These are phyloP conservation scores for Triangularia verruculosa DNA, from an alignment of 2,329 filamentous ascomycete genomes.

Conservation along the genomic window DNA sequence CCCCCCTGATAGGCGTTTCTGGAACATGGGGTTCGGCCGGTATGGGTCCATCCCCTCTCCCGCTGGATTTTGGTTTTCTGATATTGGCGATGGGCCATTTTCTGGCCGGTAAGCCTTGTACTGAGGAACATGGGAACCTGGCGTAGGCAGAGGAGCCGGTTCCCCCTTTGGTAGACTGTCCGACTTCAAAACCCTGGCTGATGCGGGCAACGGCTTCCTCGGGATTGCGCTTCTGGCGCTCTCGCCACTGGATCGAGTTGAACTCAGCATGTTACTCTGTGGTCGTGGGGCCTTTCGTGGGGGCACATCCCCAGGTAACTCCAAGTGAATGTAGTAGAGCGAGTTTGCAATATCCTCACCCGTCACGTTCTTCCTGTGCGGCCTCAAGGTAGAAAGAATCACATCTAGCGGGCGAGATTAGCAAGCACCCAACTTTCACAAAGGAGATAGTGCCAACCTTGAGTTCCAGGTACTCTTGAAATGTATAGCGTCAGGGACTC, in stretches of 20 bases:
- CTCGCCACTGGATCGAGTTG: slow-evolving; percentile 44
- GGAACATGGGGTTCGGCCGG: slow-evolving; percentile 23
- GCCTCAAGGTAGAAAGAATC: slow-evolving; percentile 88
- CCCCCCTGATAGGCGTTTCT: not conserved
- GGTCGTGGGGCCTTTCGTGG: slow-evolving; percentile 27
- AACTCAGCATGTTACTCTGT: slow-evolving; percentile 28
- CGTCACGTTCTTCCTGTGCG: slow-evolving; percentile 83
- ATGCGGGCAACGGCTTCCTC: slow-evolving; percentile 50
- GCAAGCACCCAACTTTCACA: slow-evolving; percentile 4
- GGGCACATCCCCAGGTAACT: slow-evolving; percentile 56
- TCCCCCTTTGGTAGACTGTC: slow-evolving; percentile 9
- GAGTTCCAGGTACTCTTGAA: slow-evolving; percentile 84
- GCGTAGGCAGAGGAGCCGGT: not conserved
- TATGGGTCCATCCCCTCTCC: slow-evolving; percentile 11
- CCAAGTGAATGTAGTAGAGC: slow-evolving; percentile 86
- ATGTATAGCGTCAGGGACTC: slow-evolving; percentile 85
- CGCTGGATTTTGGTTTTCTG: not conserved
- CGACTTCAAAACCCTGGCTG: slow-evolving; percentile 21
- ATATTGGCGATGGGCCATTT: not conserved
- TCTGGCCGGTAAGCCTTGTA: slow-evolving; percentile 1
- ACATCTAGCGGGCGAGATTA: slow-evolving; percentile 59
- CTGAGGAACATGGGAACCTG: not conserved
- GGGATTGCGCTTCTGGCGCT: slow-evolving; percentile 43
- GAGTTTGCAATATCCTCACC: slow-evolving; percentile 81
- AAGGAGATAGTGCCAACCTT: slow-evolving; percentile 55